A percentile compares a stretch with the other conserved stretches of the same genome.
Evolutionary conservation across 768 basidiomycete genomes (phyloP).

Genomic region (Mycena indigotica): DNA sequence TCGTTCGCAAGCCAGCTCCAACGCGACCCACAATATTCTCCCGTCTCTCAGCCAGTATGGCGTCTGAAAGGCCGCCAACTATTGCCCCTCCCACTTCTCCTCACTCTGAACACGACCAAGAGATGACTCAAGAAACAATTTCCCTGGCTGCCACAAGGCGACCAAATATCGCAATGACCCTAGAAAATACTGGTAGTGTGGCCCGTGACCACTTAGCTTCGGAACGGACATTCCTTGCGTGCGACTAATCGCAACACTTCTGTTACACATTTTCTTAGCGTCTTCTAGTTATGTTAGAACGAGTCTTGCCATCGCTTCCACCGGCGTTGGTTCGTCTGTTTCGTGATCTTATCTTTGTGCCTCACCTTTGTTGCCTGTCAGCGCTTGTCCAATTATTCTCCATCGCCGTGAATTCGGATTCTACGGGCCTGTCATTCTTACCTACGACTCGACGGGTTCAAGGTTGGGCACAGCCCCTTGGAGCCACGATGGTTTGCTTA

Average conservation of each 20-base stretch:
- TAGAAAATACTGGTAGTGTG: conserved; percentile 47
- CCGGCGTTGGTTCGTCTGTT: conserved; percentile 44
- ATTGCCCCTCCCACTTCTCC: conserved; percentile 13
- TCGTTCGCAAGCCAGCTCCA: background rate
- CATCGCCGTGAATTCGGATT: conserved; percentile 29
- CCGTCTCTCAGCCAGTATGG: too few relatives aligned
- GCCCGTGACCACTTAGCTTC: conserved; percentile 49
- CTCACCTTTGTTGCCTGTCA: conserved; percentile 12
- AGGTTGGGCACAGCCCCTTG: conserved; percentile 38
- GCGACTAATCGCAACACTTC: background rate
- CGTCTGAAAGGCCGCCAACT: background rate
- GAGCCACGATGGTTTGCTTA: conserved; percentile 38
- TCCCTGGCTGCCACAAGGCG: background rate
- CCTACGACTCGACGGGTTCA: conserved; percentile 19
- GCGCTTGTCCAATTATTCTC: conserved; percentile 49
- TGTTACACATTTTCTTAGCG: background rate
- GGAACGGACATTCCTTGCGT: conserved; percentile 47
- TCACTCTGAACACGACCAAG: background rate
- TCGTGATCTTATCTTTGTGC: background rate
- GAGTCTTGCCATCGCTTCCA: conserved; percentile 43
- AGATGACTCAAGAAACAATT: background rate
- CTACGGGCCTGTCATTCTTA: background rate
- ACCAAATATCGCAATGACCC: conserved; percentile 25
- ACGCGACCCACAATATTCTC: conserved; percentile 5
- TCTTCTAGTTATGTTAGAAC: conserved; percentile 40